A percentile compares a stretch with the other conserved stretches of the same genome.
phyloP scores from a whole-genome alignment of 1,139 yeast species.

The Taphrina pruni region DNA sequence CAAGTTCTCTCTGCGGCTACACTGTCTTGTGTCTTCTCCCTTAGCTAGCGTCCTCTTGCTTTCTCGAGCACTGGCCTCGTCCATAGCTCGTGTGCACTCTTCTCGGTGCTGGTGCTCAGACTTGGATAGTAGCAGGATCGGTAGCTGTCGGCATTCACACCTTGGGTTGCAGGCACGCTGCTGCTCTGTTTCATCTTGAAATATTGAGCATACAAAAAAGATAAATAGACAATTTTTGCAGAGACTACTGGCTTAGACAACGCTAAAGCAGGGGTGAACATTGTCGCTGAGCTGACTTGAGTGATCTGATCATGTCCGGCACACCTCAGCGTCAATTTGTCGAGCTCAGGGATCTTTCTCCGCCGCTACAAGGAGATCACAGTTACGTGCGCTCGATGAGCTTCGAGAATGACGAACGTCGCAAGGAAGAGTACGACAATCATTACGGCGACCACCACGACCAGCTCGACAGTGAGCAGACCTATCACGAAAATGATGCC shows the following conservation, averaged over 20 bases:
- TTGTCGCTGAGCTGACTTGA: background rate
- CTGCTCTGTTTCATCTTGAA: background rate
- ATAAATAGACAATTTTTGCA: background rate
- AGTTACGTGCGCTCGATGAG: background rate
- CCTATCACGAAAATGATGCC: constrained; percentile 23
- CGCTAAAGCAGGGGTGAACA: background rate
- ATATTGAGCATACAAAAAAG: background rate
- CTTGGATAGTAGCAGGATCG: background rate
- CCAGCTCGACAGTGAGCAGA: constrained; percentile 12
- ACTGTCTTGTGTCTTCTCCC: no score
- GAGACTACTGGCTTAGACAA: no score
- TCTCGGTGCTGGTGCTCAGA: no score
- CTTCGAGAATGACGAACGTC: background rate
- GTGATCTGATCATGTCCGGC: constrained; percentile 4
- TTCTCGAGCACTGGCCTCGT: no score
- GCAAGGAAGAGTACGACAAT: constrained; percentile 6
- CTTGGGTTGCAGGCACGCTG: background rate
- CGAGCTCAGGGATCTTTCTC: constrained; percentile 24
- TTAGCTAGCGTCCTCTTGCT: no score
- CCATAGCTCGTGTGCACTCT: no score
- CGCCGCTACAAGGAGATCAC: background rate
- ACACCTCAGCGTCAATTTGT: constrained; percentile 31
- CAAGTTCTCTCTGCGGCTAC: no score
- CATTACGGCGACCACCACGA: background rate
- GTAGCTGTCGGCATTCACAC: background rate